Evolutionary conservation across 1,139 yeast genomes (phyloP).

Genomic region (Taiozyma sp.): DNA sequence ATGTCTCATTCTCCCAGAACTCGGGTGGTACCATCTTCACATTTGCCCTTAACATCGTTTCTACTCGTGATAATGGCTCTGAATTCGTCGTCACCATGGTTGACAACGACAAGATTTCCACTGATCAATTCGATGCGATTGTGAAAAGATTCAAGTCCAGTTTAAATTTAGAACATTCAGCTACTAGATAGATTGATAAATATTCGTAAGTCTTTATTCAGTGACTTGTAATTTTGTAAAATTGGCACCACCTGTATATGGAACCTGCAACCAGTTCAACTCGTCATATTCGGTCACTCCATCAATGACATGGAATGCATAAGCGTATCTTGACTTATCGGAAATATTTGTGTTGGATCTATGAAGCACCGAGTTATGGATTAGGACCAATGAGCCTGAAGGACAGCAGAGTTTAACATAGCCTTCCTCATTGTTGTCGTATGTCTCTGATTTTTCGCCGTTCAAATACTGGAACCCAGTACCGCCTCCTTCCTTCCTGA

Average conservation of each 20-base stretch:
- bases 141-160: neutral
- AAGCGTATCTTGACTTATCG: conserved; percentile 60
- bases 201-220: neutral
- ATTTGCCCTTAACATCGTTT: conserved; percentile 7
- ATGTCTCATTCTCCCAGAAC: conserved; percentile 11
- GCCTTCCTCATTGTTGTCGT: conserved; percentile 32
- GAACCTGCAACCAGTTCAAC: conserved; percentile 75
- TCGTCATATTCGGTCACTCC: conserved; percentile 57
- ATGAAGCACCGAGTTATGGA: conserved; percentile 68
- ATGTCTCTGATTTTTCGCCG: conserved; percentile 18
- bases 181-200: neutral
- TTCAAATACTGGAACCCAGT: conserved; percentile 35
- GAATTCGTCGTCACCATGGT: conserved; percentile 13
- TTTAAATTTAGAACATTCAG: neutral
- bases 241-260: conserved; percentile 60
- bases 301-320: conserved; percentile 77
- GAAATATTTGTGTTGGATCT: conserved; percentile 62
- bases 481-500: conserved; percentile 49
- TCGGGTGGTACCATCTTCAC: conserved; percentile 8
- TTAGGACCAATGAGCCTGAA: conserved; percentile 67
- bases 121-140: neutral
- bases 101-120: neutral
- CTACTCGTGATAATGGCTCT: conserved; percentile 12
- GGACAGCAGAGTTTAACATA: conserved; percentile 58
- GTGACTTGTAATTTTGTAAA: conserved; percentile 41